Evolutionary conservation across 805 yeast species (phyloP).

Genomic region (Saccharomycopsis schoenii): DNA sequence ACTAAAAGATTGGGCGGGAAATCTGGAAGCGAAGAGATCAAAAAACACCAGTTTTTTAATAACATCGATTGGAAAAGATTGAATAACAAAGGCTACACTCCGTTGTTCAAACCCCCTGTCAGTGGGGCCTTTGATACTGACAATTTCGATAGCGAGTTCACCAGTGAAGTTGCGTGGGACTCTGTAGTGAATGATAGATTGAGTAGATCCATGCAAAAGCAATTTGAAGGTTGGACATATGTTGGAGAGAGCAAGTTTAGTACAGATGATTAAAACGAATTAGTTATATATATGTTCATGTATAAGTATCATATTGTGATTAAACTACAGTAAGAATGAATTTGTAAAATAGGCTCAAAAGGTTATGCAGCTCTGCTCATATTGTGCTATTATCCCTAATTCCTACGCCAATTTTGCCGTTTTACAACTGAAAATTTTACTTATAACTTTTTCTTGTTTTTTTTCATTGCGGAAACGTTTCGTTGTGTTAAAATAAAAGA

Average conservation of each 20-base stretch:
- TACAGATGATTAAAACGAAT: neutral
- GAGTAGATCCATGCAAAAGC: constrained; percentile 92
- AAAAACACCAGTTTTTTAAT: constrained; percentile 64
- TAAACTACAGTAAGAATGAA: too few species aligned
- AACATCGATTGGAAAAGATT: constrained; percentile 67
- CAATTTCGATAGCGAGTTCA: constrained; percentile 86
- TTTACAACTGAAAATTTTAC: neutral
- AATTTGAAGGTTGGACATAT: constrained; percentile 98
- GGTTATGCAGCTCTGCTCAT: too few species aligned
- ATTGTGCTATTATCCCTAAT: too few species aligned
- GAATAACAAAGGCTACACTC: constrained; percentile 68
- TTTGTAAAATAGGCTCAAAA: too few species aligned
- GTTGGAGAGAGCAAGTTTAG: constrained; percentile 37
- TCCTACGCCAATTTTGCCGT: neutral
- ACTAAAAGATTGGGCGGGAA: constrained; percentile 59
- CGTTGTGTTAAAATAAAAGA: neutral
- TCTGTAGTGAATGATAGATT: constrained; percentile 88
- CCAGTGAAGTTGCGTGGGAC: constrained; percentile 87
- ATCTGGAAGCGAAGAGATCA: constrained; percentile 67
- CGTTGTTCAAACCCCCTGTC: constrained; percentile 92
- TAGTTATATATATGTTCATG: neutral
- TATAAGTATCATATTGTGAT: too few species aligned
- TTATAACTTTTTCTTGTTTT: neutral
- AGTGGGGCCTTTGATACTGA: constrained; percentile 80
- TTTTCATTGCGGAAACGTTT: neutral